Evolutionary conservation across 495 filamentous ascomycete genomes (phyloP), one percentile per base, ranked within the genome.

Genomic region (Xylaria bambusicola): DNA sequence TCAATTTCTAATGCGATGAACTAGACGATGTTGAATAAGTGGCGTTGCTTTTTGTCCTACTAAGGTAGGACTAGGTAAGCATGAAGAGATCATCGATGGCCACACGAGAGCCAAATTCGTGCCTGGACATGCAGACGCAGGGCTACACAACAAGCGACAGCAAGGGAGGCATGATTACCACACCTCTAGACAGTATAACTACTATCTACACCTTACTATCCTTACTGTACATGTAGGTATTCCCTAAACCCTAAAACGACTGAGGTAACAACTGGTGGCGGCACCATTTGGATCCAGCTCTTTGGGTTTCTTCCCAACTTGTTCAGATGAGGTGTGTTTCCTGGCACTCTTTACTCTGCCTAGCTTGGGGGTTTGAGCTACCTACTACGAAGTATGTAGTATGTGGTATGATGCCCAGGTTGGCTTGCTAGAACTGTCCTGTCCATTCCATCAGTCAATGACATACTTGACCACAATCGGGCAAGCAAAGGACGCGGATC

Each of bases 111-210:
- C 3, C 4, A 33, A 45, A 44, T 12, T 23, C 10, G n/a, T 44
- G 36, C 38, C 38, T 55, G 24, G 27, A 44, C 24, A 23, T 53
- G 21, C 33, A 40, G 50, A 52, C 33, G 50, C 51, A 23, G 51
- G 36, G 35, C 51, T 53, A n/a, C 35, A 41, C 21, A 15, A 50
- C 10, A 18, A 35, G 27, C 44, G n/a, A n/a, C n/a, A n/a, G n/a
- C n/a, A n/a, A n/a, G n/a, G n/a, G n/a, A n/a, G n/a, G n/a, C 15
- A 49, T 13, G 5, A 33, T 33, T 33, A 10, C n/a, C n/a, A n/a
- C n/a, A n/a, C n/a, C n/a, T n/a, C n/a, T n/a, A n/a, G n/a, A n/a
- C n/a, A 33, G 29, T 33, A 33, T 33, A 33, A 33, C 29, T 10
- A 5, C 5, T 33, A 33, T 10, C 29, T 33, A 33, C 29, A 33